These are phyloP conservation scores for Mollisiaceae sp. DNA, from an alignment of 2,329 filamentous ascomycete species.

Conservation along the genomic window DNA sequence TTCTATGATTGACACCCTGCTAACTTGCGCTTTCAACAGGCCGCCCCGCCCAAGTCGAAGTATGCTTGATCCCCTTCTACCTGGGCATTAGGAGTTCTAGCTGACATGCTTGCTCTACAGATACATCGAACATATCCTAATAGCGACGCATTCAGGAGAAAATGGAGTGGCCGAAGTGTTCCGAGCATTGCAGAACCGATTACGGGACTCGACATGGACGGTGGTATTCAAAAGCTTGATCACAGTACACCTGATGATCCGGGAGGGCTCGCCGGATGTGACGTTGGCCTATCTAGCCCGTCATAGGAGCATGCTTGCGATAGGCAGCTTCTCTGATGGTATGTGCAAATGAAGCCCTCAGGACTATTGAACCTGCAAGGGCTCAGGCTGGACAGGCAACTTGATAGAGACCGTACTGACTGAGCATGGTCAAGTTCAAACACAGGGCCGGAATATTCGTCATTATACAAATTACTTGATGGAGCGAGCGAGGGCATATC, in stretches of 20 bases:
- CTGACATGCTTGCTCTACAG: constrained; percentile 35
- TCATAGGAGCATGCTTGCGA: constrained; percentile 81
- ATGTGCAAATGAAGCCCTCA: constrained; percentile 44
- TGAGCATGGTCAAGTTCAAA: constrained; percentile 69
- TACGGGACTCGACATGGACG: constrained; percentile 99
- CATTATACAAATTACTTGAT: constrained; percentile 88
- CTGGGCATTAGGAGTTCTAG: neutral
- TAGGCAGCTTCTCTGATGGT: constrained; percentile 94
- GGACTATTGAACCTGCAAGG: constrained; percentile 2
- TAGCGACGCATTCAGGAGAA: constrained; percentile 94
- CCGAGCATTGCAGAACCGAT: constrained; percentile 82
- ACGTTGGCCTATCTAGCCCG: constrained; percentile 85
- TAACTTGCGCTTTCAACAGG: constrained; percentile 53
- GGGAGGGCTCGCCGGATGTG: constrained; percentile 88
- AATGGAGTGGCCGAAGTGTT: constrained; percentile 96
- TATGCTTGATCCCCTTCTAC: constrained; percentile 55
- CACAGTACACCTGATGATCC: constrained; percentile 95
- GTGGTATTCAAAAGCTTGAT: constrained; percentile 98
- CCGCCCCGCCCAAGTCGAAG: constrained; percentile 96
- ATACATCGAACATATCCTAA: constrained; percentile 89
- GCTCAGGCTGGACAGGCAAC: constrained; percentile 28
- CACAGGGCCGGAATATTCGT: constrained; percentile 92
- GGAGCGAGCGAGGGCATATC: constrained; percentile 80
- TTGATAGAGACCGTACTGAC: constrained; percentile 46
- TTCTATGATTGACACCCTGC: neutral